Base-by-base conservation (phyloP, 768 basidiomycete species). In the Termitomyces sp. region DNA sequence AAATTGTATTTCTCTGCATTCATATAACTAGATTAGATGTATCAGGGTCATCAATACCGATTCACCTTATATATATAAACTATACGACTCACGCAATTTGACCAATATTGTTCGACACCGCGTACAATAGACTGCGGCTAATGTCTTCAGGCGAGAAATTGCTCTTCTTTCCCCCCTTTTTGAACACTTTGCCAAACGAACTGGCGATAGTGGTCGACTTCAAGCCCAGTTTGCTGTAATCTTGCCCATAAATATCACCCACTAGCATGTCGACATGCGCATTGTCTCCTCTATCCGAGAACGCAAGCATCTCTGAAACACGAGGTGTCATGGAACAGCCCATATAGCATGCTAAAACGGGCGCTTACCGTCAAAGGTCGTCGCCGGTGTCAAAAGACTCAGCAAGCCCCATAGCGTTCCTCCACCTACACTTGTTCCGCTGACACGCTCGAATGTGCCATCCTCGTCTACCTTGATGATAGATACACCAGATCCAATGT, bases 181-280 rank as follows among this genome's bases (percentile, higher is more conserved):
- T 88, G 76, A 99, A 98, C 38, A 99, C 97, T 66, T 98, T 99
- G 14, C 97, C 97, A 71, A 99, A 98, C 22, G 93, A 92, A 60
- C 93, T 96, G 11, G 97, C 97, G 65, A 99, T 99, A 75, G 90
- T 97, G 8, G 92, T 95, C 35, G 95, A 97, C 71, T 98, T 98
- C 53, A 99, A 83, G 17, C 97, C 97, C 35, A 99, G 83, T 58
- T 89, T 88, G 69, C 82, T 85, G 74, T 98, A 98, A 73, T 98
- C 97, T 62, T 92, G 88, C n/a, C 97, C 93, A 69, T 97, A 99
- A 62, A 99, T 99, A 73, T 99, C 97, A 35, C 97, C 96, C 44
- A 99, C 95, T 46, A 98, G 85, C 96, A 98, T 98, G 70, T 99
- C 97, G 14, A 98, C 95, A 5, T 80, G 79, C 42, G 90, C 83